phyloP scores from a whole-genome alignment of 306 rosid genomes.

The Urtica urens region DNA sequence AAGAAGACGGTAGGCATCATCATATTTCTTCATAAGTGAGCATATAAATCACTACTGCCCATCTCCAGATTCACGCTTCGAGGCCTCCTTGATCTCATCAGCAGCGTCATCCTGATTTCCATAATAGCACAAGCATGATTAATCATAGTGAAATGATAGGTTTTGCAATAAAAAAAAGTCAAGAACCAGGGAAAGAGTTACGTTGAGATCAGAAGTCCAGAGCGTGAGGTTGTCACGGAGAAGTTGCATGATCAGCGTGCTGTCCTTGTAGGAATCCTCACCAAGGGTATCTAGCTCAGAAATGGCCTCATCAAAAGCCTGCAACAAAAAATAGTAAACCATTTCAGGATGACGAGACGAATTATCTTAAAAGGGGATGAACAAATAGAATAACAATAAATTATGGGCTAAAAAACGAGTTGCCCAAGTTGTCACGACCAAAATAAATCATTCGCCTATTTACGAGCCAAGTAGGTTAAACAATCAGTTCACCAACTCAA shows the following conservation, averaged over 20 bases:
- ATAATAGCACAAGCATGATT: conserved; percentile 2
- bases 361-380: too few relatives aligned
- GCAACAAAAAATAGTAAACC: conserved; percentile 5
- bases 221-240: conserved; percentile 91
- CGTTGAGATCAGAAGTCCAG: conserved; percentile 94
- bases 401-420: too few relatives aligned
- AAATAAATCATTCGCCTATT: too few relatives aligned
- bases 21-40: conserved; percentile 18
- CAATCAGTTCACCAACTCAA: too few relatives aligned
- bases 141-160: not conserved
- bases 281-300: conserved; percentile 86
- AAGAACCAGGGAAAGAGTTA: conserved; percentile 12
- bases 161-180: not conserved
- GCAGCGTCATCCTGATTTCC: conserved; percentile 72
- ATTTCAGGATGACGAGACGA: not conserved
- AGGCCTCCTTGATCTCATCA: conserved; percentile 84
- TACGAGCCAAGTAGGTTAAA: too few relatives aligned
- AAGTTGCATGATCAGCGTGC: conserved; percentile 94
- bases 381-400: too few relatives aligned
- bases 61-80: conserved; percentile 62
- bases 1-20: conserved; percentile 24
- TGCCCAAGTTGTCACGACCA: too few relatives aligned
- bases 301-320: conserved; percentile 97
- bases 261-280: conserved; percentile 96
- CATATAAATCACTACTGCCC: conserved; percentile 31